Conservation (phyloP, 495 filamentous ascomycete genomes). For the Aspergillus ostianus region DNA sequence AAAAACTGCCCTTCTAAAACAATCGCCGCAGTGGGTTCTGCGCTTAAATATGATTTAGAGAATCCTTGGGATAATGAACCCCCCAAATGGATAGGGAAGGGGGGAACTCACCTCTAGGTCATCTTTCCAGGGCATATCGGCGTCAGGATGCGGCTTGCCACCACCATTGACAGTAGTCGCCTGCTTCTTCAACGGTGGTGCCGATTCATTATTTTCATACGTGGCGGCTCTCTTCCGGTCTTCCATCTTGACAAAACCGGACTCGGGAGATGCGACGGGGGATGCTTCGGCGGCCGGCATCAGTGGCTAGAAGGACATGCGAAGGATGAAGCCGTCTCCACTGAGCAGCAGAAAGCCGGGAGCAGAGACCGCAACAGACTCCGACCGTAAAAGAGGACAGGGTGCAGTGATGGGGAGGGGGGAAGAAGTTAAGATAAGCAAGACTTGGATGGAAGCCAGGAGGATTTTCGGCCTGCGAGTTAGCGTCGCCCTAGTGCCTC, state of each 20-base stretch:
- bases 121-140: conserved; percentile 79
- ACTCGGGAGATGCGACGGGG: conserved; percentile 65
- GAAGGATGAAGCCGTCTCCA: conserved; percentile 36
- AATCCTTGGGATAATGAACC: conserved; percentile 16
- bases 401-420: conserved; percentile 19
- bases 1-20: neutral
- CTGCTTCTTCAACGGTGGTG: conserved; percentile 83
- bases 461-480: conserved; percentile 43
- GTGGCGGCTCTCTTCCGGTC: conserved; percentile 89
- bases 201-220: conserved; percentile 69
- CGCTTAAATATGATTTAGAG: conserved; percentile 8
- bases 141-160: conserved; percentile 69
- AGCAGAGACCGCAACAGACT: conserved; percentile 31
- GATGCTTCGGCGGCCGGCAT: conserved; percentile 77
- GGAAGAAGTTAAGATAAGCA: conserved; percentile 31
- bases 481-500: conserved; percentile 34
- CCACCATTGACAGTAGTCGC: conserved; percentile 71
- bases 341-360: conserved; percentile 38
- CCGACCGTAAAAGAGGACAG: conserved; percentile 25
- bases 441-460: conserved; percentile 32
- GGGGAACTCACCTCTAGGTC: conserved; percentile 77
- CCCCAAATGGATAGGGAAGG: conserved; percentile 25
- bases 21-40: conserved; percentile 1
- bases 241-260: conserved; percentile 87
- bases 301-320: conserved; percentile 55